A percentile compares a stretch with the other conserved stretches of the same genome.
Conservation (phyloP, 495 filamentous ascomycete genomes). For the Pyrenopolyporus hunteri region DNA sequence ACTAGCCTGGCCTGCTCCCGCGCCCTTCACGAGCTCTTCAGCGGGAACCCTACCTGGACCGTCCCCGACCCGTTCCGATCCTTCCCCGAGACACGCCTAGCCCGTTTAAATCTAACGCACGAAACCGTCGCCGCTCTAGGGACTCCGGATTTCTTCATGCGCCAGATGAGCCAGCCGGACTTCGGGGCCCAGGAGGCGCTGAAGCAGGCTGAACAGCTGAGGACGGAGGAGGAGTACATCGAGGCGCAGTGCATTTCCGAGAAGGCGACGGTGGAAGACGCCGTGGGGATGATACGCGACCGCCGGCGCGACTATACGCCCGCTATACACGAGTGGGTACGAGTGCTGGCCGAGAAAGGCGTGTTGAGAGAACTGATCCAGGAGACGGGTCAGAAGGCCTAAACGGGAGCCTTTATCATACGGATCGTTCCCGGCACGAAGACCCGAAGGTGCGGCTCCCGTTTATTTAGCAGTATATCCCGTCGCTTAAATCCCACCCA, state of each 20-base stretch:
- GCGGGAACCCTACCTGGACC: constrained; percentile 8
- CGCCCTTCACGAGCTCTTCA: constrained; percentile 38
- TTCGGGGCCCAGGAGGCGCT: constrained; percentile 24
- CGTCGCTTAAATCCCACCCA: no score
- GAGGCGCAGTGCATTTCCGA: constrained; percentile 38
- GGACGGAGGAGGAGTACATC: constrained; percentile 34
- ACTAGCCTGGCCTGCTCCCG: constrained; percentile 41
- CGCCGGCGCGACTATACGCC: constrained; percentile 50
- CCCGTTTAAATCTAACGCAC: constrained; percentile 31
- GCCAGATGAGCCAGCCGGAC: not conserved
- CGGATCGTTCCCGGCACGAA: not conserved
- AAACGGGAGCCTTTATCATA: not conserved
- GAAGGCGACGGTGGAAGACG: constrained; percentile 28
- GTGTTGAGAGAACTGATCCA: constrained; percentile 43
- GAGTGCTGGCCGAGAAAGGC: constrained; percentile 49
- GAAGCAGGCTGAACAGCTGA: constrained; percentile 22
- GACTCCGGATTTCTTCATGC: constrained; percentile 7
- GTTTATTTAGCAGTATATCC: no score
- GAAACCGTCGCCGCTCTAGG: constrained; percentile 17
- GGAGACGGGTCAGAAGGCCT: constrained; percentile 17
- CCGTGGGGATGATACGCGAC: constrained; percentile 38
- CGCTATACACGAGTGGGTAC: constrained; percentile 53
- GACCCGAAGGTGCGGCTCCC: not conserved
- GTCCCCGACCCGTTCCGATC: constrained; percentile 11
- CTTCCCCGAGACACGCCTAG: constrained; percentile 27